Percentiles rank a stretch among this genome's conserved stretches.
Conservation (phyloP, 78 protist genomes). For the Creolimax fragrantissima region DNA sequence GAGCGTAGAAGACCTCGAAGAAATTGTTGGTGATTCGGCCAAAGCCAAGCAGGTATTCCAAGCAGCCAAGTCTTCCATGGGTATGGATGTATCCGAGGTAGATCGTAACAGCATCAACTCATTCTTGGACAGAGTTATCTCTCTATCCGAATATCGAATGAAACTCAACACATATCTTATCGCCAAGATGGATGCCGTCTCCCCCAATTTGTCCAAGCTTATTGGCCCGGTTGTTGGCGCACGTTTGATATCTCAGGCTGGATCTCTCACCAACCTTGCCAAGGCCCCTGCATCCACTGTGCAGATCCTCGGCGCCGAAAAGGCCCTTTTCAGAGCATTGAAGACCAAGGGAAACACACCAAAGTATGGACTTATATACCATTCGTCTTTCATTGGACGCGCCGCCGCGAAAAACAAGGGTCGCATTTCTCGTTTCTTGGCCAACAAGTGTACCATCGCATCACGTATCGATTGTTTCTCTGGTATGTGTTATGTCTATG, state of each 20-base stretch:
- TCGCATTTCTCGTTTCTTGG: constrained; percentile 93
- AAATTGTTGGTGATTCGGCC: constrained; percentile 51
- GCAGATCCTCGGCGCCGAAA: constrained; percentile 99
- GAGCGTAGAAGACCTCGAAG: constrained; percentile 26
- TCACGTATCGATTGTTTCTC: constrained; percentile 91
- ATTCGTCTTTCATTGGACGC: constrained; percentile 80
- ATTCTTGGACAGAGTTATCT: constrained; percentile 79
- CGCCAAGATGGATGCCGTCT: constrained; percentile 83
- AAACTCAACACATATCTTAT: constrained; percentile 69
- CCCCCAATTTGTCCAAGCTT: constrained; percentile 93
- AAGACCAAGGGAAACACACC: constrained; percentile 91
- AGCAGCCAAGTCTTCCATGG: constrained; percentile 82
- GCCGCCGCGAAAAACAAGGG: constrained; percentile 91
- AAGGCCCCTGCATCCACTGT: constrained; percentile 99
- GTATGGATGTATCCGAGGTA: constrained; percentile 58
- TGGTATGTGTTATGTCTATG: neutral
- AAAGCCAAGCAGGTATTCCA: constrained; percentile 54
- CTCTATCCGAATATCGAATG: constrained; percentile 74
- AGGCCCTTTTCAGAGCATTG: constrained; percentile 97
- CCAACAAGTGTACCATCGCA: constrained; percentile 93
- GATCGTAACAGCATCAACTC: constrained; percentile 69
- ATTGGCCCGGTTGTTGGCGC: constrained; percentile 86
- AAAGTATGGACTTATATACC: constrained; percentile 96
- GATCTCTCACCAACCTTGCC: constrained; percentile 89
- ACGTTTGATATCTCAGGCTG: constrained; percentile 87